These are phyloP conservation scores for Cladosporium austrohemisphaericum DNA, from an alignment of 2,329 filamentous ascomycete genomes.

Conservation along the genomic window DNA sequence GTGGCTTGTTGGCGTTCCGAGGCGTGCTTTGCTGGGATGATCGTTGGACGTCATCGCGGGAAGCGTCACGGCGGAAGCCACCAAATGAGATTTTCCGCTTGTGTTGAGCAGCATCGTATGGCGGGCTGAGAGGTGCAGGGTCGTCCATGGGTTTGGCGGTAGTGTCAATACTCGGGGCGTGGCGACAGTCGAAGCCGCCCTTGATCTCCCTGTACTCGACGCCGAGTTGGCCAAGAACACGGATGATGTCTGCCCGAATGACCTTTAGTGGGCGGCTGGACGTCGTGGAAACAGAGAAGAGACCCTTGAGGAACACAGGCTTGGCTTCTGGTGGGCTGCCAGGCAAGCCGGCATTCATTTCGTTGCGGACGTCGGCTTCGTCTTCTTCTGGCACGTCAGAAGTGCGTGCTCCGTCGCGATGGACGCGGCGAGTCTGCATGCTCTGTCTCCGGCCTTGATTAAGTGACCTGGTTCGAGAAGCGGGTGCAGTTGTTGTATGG, in stretches of 20 bases:
- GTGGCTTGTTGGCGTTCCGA: constrained; percentile 37
- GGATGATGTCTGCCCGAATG: constrained; percentile 85
- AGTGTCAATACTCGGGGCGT: constrained; percentile 84
- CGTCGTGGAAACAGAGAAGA: constrained; percentile 96
- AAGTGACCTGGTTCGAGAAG: constrained; percentile 77
- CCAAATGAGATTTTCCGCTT: constrained; percentile 81
- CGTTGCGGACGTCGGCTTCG: constrained; percentile 53
- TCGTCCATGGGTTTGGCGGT: constrained; percentile 46
- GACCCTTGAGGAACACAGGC: constrained; percentile 89
- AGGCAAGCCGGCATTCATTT: constrained; percentile 52
- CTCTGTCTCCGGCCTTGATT: constrained; percentile 87
- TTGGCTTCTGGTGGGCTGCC: constrained; percentile 77
- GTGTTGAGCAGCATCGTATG: constrained; percentile 51
- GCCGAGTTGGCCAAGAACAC: constrained; percentile 79
- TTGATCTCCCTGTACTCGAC: constrained; percentile 92
- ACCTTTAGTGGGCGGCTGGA: constrained; percentile 83
- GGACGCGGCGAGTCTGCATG: constrained; percentile 78
- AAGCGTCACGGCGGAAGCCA: constrained; percentile 58
- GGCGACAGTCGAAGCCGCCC: constrained; percentile 86
- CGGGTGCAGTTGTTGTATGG: constrained; percentile 46
- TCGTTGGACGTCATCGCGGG: constrained; percentile 60
- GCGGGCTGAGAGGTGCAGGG: constrained; percentile 51
- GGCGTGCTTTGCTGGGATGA: constrained; percentile 42
- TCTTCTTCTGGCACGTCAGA: constrained; percentile 88
- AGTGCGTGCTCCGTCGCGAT: constrained; percentile 52